A percentile compares a stretch with the other conserved stretches of the same genome.
These are phyloP conservation scores for Calonectria leucothoes DNA, from an alignment of 2,329 filamentous ascomycete species.

Conservation along the genomic window DNA sequence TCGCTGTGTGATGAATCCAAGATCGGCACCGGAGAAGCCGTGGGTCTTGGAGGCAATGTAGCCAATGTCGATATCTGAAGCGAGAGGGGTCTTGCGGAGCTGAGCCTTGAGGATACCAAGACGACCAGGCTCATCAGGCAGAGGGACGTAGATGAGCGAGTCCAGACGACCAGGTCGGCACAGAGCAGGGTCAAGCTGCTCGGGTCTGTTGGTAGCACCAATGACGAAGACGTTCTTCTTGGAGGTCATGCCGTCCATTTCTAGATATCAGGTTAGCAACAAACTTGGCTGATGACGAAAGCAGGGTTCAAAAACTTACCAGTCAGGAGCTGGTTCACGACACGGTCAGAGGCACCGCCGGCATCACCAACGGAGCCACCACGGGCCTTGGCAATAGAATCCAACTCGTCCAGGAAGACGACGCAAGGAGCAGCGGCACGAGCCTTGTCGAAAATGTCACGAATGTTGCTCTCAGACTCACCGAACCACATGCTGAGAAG, in stretches of 20 bases:
- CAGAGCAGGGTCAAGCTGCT: conserved; percentile 97
- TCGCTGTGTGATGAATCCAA: conserved; percentile 98
- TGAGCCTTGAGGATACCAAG: conserved; percentile 92
- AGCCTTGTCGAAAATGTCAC: conserved; percentile 99
- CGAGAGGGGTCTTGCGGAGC: conserved; percentile 96
- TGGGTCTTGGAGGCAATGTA: conserved; percentile 98
- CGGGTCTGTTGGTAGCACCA: conserved; percentile 97
- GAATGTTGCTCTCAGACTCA: conserved; percentile 99
- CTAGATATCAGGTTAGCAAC: conserved; percentile 62
- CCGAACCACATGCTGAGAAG: conserved; percentile 99
- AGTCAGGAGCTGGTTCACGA: conserved; percentile 99
- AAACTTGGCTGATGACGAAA: not conserved
- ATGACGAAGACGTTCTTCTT: conserved; percentile 99
- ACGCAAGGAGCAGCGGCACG: conserved; percentile 97
- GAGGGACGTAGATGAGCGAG: conserved; percentile 96
- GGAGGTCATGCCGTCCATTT: conserved; percentile 99
- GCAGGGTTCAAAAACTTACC: conserved; percentile 64
- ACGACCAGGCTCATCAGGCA: conserved; percentile 92
- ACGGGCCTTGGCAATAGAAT: conserved; percentile 99
- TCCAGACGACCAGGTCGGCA: conserved; percentile 99
- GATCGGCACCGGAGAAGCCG: conserved; percentile 99
- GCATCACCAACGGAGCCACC: conserved; percentile 96
- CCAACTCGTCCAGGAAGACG: conserved; percentile 98
- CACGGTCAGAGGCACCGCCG: conserved; percentile 97
- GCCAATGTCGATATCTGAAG: conserved; percentile 85